Percentiles rank a stretch among this genome's conserved stretches.
These are phyloP conservation scores for Bremia lactucae DNA, from an alignment of 352 stramenopile genomes.

Conservation along the genomic window DNA sequence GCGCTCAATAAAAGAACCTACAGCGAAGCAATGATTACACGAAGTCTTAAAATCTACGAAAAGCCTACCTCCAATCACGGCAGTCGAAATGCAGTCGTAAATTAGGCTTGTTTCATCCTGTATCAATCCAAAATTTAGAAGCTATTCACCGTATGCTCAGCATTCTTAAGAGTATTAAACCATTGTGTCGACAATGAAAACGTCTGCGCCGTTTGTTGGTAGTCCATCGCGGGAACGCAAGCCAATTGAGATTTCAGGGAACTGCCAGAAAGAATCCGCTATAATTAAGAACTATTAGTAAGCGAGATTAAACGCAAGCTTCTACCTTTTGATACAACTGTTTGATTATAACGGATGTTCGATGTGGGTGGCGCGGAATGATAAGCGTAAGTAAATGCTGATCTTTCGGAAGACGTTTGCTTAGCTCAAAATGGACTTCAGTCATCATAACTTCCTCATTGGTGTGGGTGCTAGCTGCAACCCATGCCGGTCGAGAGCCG, in stretches of 20 bases:
- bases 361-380: conserved; percentile 49
- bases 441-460: conserved; percentile 47
- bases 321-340: conserved; percentile 26
- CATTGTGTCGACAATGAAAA: conserved; percentile 68
- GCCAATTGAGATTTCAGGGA: conserved; percentile 25
- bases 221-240: conserved; percentile 25
- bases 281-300: not conserved
- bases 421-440: conserved; percentile 24
- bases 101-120: conserved; percentile 54
- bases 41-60: not conserved
- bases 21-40: not conserved
- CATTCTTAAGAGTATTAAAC: no score
- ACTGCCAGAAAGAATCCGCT: conserved; percentile 15
- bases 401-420: not conserved
- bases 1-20: conserved; percentile 44
- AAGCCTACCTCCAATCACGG: conserved; percentile 49
- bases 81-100: conserved; percentile 35
- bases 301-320: not conserved
- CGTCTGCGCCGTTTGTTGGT: conserved; percentile 15
- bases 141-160: not conserved
- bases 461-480: conserved; percentile 57
- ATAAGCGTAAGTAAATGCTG: conserved; percentile 33
- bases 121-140: not conserved
- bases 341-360: conserved; percentile 22
- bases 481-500: conserved; percentile 25